Evolutionary conservation across 768 basidiomycete species (phyloP), one percentile per base, ranked within the genome.

Genomic region (Mycena crocata): DNA sequence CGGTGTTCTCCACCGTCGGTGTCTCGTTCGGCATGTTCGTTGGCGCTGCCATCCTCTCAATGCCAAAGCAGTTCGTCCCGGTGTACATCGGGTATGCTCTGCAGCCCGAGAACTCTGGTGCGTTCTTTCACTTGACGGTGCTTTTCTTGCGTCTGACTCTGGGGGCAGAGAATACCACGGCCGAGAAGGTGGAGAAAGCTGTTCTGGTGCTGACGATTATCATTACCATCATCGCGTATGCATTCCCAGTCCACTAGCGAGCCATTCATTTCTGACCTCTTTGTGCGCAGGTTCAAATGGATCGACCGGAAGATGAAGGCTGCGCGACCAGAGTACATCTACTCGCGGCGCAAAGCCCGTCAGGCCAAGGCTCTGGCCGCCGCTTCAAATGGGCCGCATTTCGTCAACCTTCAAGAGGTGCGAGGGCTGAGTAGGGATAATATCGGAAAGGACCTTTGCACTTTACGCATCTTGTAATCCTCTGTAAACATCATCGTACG

Each of bases 61-160:
- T 95, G 73, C 95, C 96, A 5, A 96, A 96, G 73, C 93, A 96
- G 75, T 91, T 98, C 70, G 86, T 94, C 68, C 92, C 92, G 15
- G 96, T 97, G 15, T 98, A 98, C 73, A 85, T 96, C 14, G 95
- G 95, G 32, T 94, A 93, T 31, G 81, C 92, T 24, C 74, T 93
- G 10, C 86, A 90, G 67, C 81, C 86, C 57, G 82, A 84, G 8
- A 78, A 73, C 10, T 79, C 73, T 15, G 81, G 83, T 28, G 72
- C 7, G 66, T 34, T 65, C 78, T 76, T 39, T 78, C 75, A 73
- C 83, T 74, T 5, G 82, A 82, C 65, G 84, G 4, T 8, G 5
- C 34, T 26, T 26, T 5, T 6, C 24, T 3, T 37, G 24, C 19
- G 12, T n/a, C 30, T 44, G 13, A 34, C 26, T 14, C 17, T 44